Evolutionary conservation across 148 eudicot species (phyloP).

Genomic region (Spergularia marina): DNA sequence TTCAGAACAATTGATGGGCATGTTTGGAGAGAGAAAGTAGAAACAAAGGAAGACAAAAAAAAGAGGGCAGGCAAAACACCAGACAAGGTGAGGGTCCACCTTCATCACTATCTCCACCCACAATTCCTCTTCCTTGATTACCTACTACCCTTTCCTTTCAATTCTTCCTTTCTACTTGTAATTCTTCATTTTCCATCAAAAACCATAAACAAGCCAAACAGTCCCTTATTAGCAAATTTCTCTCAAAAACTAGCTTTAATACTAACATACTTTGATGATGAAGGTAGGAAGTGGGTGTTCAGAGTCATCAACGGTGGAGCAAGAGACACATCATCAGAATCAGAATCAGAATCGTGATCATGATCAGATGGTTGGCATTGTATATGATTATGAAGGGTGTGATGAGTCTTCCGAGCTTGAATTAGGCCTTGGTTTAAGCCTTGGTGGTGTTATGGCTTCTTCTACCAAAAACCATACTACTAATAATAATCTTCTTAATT

Average conservation of each 20-base stretch:
- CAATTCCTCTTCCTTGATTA: neutral
- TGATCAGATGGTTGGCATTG: neutral
- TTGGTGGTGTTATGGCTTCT: neutral
- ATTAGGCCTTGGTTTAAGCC: constrained; percentile 9
- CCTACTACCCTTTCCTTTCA: neutral
- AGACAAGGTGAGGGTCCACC: constrained; percentile 17
- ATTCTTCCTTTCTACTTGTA: neutral
- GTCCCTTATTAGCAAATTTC: neutral
- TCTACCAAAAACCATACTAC: neutral
- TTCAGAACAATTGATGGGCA: neutral
- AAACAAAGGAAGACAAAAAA: neutral
- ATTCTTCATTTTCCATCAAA: too few relatives aligned
- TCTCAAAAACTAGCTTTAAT: neutral
- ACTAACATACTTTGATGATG: neutral
- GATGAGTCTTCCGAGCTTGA: constrained; percentile 12
- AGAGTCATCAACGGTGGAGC: constrained; percentile 5
- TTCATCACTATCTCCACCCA: constrained; percentile 16
- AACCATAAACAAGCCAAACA: neutral
- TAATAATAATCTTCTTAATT: neutral
- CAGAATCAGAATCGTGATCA: neutral
- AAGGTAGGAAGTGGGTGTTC: constrained; percentile 8
- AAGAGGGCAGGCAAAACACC: constrained; percentile 4
- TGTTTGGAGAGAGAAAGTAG: neutral
- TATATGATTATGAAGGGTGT: neutral
- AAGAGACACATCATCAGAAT: neutral